phyloP scores from a whole-genome alignment of 2,329 filamentous ascomycete species.

The Phoma sp. region DNA sequence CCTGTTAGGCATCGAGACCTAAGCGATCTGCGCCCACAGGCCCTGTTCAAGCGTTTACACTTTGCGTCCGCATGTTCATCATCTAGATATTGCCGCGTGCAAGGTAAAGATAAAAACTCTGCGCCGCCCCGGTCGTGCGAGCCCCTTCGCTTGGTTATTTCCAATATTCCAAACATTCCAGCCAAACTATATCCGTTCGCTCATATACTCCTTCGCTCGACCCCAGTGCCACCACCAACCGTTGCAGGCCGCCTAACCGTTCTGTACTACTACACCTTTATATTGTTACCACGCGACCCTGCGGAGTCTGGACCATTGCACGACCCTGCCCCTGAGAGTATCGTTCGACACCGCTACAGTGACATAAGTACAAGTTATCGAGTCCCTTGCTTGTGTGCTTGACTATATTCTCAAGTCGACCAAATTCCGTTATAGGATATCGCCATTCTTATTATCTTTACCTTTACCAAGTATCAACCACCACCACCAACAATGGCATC shows the following conservation, averaged over 20 bases:
- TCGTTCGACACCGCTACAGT: conserved; percentile 12
- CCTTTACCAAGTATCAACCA: not conserved
- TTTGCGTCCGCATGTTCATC: conserved; percentile 30
- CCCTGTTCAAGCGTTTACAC: conserved; percentile 23
- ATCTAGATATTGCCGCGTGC: conserved; percentile 16
- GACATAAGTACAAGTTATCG: conserved; percentile 13
- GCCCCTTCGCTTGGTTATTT: not conserved
- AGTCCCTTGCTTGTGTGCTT: conserved; percentile 15
- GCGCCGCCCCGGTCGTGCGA: conserved; percentile 21
- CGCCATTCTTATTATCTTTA: not conserved
- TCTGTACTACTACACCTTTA: conserved; percentile 9
- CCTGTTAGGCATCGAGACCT: conserved; percentile 35
- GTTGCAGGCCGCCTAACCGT: conserved; percentile 11
- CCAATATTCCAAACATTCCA: too few relatives aligned
- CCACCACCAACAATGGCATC: conserved; percentile 38
- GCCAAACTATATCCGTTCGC: conserved; percentile 16
- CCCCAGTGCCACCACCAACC: conserved; percentile 16
- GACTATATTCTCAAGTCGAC: conserved; percentile 3
- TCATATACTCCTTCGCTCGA: conserved; percentile 5
- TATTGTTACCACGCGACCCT: conserved; percentile 11
- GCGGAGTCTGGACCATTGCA: conserved; percentile 16
- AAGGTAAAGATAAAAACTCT: conserved; percentile 31
- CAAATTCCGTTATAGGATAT: not conserved
- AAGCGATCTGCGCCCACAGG: conserved; percentile 30
- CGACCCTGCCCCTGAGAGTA: conserved; percentile 6